A percentile compares a stretch with the other conserved stretches of the same genome.
Evolutionary conservation across 139 green algal genomes (phyloP).

Genomic region (Asterochloris sp.): DNA sequence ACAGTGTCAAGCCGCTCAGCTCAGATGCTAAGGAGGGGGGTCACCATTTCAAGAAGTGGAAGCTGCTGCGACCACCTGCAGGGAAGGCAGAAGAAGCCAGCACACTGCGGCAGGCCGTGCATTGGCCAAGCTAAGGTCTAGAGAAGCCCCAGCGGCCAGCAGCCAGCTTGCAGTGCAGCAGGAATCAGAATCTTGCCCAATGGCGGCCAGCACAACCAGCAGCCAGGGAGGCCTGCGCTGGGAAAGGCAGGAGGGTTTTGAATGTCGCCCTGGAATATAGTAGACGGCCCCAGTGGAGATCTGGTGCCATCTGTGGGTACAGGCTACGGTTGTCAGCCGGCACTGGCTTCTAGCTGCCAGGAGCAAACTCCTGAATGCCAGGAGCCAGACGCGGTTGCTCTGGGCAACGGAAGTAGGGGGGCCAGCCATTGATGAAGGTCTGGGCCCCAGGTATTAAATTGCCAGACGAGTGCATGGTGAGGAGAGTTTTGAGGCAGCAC

Average conservation of each 20-base stretch:
- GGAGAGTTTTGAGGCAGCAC: no score
- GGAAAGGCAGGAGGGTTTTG: not conserved
- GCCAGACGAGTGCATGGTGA: not conserved
- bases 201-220: not conserved
- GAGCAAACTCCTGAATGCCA: not conserved
- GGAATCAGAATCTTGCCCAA: not conserved
- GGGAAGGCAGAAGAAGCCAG: no score
- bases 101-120: no score
- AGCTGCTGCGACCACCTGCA: no score
- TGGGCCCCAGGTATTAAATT: slow-evolving; percentile 12
- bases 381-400: slow-evolving; percentile 5
- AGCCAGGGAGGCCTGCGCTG: no score
- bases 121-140: no score
- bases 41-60: no score
- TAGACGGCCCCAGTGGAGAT: slow-evolving; percentile 4
- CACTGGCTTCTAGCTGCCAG: not conserved
- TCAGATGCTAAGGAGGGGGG: no score
- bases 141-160: no score
- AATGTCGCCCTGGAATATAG: slow-evolving; percentile 14
- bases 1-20: no score
- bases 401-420: slow-evolving; percentile 25
- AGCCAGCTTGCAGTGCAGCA: not conserved
- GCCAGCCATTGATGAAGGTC: not conserved
- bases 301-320: slow-evolving; percentile 13
- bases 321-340: slow-evolving; percentile 18